Percentiles rank a stretch among this genome's conserved stretches.
Evolutionary conservation across 2,329 filamentous ascomycete genomes (phyloP).

Genomic region (Dactylonectria macrodidyma): DNA sequence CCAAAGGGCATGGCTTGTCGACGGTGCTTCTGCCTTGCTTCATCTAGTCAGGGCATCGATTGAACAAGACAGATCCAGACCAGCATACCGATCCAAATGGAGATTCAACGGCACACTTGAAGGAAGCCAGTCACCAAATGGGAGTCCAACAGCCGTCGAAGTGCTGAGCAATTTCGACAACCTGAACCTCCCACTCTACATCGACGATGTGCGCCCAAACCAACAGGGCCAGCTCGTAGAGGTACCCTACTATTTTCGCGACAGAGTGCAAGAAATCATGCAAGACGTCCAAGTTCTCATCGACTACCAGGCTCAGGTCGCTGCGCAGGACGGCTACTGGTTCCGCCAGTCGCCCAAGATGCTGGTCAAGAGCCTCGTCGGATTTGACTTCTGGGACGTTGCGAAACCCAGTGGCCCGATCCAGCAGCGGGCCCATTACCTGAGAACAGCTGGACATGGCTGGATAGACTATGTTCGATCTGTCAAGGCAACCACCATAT

Average conservation of each 20-base stretch:
- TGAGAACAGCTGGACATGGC: background rate
- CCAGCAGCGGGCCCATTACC: background rate
- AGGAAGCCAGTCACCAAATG: background rate
- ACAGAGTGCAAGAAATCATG: conserved; percentile 3
- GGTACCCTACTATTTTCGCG: background rate
- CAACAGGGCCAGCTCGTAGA: background rate
- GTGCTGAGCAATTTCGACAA: conserved; percentile 1
- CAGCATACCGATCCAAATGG: conserved; percentile 10
- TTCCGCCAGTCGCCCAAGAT: background rate
- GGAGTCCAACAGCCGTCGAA: background rate
- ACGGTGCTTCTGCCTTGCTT: background rate
- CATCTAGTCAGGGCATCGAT: conserved; percentile 1
- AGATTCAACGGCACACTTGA: background rate
- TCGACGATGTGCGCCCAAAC: conserved; percentile 4
- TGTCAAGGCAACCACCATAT: conserved; percentile 8
- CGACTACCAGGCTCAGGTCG: conserved; percentile 3
- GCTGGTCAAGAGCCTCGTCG: background rate
- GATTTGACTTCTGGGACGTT: conserved; percentile 13
- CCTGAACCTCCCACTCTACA: conserved; percentile 8
- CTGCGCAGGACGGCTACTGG: conserved; percentile 11
- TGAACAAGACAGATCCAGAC: background rate
- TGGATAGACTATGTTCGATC: conserved; percentile 8
- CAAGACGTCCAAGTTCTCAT: background rate
- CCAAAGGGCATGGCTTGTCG: background rate
- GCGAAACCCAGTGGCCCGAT: background rate